A percentile compares a stretch with the other conserved stretches of the same genome.
Conservation (phyloP, 371 early-diverging fungal genomes). For the Funneliformis caledonium region DNA sequence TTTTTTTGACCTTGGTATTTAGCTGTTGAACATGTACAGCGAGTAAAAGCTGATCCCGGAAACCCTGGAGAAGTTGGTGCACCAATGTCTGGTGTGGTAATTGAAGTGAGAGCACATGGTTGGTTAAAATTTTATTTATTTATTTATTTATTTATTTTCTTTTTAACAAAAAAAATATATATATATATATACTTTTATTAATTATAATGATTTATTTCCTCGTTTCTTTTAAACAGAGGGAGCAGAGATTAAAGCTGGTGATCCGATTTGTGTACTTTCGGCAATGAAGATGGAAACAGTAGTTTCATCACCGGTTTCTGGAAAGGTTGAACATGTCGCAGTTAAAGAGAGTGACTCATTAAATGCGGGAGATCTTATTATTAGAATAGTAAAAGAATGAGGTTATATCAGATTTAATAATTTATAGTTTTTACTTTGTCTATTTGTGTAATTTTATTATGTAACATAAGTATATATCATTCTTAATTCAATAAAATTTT, state of each 20-base stretch:
- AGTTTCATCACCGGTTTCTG: conserved; percentile 82
- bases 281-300: conserved; percentile 99
- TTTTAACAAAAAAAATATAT: background rate
- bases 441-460: too few species aligned
- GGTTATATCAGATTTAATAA: background rate
- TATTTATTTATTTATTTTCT: background rate
- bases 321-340: conserved; percentile 73
- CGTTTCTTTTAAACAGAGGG: conserved; percentile 51
- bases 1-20: conserved; percentile 11
- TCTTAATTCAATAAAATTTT: too few species aligned
- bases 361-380: conserved; percentile 81
- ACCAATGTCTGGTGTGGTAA: conserved; percentile 95
- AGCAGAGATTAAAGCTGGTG: conserved; percentile 82
- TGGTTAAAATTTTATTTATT: background rate
- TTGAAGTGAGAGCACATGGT: conserved; percentile 84
- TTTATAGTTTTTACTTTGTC: background rate
- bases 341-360: conserved; percentile 80
- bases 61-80: conserved; percentile 88
- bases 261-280: conserved; percentile 86
- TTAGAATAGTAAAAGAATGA: conserved; percentile 55
- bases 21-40: conserved; percentile 66
- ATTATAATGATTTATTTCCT: background rate
- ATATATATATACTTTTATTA: background rate
- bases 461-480: background rate
- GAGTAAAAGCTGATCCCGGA: conserved; percentile 78